A percentile compares a stretch with the other conserved stretches of the same genome.
These are phyloP conservation scores for Yarrowia porcina DNA, from an alignment of 805 yeast genomes.

Conservation along the genomic window DNA sequence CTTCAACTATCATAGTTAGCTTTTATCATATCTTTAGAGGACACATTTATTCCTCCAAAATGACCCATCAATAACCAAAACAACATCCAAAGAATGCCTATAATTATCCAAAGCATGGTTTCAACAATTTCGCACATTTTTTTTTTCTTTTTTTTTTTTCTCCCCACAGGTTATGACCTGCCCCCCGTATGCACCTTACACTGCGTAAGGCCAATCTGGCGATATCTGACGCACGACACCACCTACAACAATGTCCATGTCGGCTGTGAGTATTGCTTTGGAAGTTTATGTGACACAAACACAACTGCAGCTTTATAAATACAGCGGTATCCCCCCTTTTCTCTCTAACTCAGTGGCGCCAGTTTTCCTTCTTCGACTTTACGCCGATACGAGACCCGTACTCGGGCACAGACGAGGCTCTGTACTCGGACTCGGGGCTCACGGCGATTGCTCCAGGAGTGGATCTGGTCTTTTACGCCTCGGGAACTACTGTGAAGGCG, in stretches of 20 bases:
- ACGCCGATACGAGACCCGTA: constrained; percentile 83
- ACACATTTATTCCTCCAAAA: too few species aligned
- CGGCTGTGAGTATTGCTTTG: neutral
- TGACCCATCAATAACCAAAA: too few species aligned
- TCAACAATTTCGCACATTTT: too few species aligned
- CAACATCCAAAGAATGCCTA: too few species aligned
- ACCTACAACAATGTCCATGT: constrained; percentile 8
- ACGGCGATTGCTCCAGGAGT: constrained; percentile 60
- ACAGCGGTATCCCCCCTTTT: too few species aligned
- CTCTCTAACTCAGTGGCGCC: constrained; percentile 54
- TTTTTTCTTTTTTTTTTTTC: too few species aligned
- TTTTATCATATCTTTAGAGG: too few species aligned
- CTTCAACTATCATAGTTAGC: too few species aligned
- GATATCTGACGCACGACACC: constrained; percentile 23
- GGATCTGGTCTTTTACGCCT: constrained; percentile 58
- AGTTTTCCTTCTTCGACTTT: constrained; percentile 80
- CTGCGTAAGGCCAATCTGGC: constrained; percentile 16
- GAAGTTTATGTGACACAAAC: neutral
- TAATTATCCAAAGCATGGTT: too few species aligned
- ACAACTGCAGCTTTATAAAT: neutral
- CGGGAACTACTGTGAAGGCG: constrained; percentile 53
- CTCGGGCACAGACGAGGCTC: constrained; percentile 54
- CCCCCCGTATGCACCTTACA: neutral
- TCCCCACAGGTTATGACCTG: constrained; percentile 24
- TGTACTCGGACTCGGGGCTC: constrained; percentile 76